These are phyloP conservation scores for Nidularia sp. DNA, from an alignment of 768 basidiomycete genomes.

Conservation along the genomic window DNA sequence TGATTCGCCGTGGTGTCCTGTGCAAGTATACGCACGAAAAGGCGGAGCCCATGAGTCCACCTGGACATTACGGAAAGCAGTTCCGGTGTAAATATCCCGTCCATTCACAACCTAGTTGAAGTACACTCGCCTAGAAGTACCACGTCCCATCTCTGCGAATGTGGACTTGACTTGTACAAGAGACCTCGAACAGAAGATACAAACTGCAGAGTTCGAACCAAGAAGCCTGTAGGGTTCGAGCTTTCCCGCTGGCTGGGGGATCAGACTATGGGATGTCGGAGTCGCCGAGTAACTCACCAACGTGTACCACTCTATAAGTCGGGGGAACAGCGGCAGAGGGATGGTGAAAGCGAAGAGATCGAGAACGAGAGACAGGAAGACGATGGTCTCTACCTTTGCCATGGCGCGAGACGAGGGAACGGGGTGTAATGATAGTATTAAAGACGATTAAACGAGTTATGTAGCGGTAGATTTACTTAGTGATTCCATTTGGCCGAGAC, in stretches of 20 bases:
- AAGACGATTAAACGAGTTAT: no score
- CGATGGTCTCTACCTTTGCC: conserved; percentile 71
- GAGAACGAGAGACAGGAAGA: conserved; percentile 87
- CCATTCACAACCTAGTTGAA: conserved; percentile 8
- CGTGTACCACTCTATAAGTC: conserved; percentile 92
- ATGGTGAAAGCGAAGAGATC: conserved; percentile 93
- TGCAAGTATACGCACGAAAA: conserved; percentile 66
- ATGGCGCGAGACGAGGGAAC: conserved; percentile 24
- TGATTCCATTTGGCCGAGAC: no score
- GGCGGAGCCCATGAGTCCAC: conserved; percentile 89
- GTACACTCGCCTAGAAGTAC: conserved; percentile 70
- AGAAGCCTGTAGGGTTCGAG: conserved; percentile 63
- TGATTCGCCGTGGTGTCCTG: conserved; percentile 6
- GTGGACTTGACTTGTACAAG: conserved; percentile 53
- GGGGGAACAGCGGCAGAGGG: conserved; percentile 95
- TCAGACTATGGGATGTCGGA: conserved; percentile 1
- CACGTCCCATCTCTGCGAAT: conserved; percentile 86
- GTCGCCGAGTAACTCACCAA: conserved; percentile 38
- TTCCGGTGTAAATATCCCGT: background rate
- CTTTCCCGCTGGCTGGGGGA: conserved; percentile 55
- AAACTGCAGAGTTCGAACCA: conserved; percentile 64
- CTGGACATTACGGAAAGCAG: conserved; percentile 21
- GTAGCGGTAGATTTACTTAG: no score
- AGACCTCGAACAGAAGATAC: conserved; percentile 65
- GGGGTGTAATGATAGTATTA: background rate